phyloP scores from a whole-genome alignment of 2,329 filamentous ascomycete species.

The Parafenestella ontariensis region DNA sequence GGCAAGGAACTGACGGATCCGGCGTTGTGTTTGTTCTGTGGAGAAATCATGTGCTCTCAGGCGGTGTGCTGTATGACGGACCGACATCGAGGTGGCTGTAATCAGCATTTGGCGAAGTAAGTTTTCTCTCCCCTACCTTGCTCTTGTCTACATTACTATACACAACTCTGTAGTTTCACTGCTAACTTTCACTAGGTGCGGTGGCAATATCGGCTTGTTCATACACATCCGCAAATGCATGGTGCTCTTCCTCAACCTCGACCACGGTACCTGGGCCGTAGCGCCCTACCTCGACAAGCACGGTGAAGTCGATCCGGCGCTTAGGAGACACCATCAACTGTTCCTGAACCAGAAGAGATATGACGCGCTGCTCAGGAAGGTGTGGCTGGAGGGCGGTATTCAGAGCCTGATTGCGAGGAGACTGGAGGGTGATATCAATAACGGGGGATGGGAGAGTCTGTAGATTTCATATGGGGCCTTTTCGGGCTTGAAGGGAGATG shows the following conservation, averaged over 20 bases:
- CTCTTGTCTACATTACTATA: background rate
- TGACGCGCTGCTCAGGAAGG: constrained; percentile 82
- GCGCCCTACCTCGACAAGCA: constrained; percentile 96
- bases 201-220: constrained; percentile 88
- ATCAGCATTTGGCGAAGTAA: constrained; percentile 87
- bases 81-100: constrained; percentile 67
- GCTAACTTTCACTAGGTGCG: constrained; percentile 67
- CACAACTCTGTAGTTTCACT: background rate
- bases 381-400: constrained; percentile 86
- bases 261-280: constrained; percentile 81
- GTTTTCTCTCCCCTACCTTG: constrained; percentile 44
- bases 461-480: constrained; percentile 26
- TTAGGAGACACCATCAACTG: constrained; percentile 83
- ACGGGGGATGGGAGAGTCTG: constrained; percentile 89
- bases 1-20: constrained; percentile 92
- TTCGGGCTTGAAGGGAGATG: no score
- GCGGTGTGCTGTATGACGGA: constrained; percentile 85
- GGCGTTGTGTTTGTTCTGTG: constrained; percentile 91
- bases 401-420: constrained; percentile 89
- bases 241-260: constrained; percentile 83
- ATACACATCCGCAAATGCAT: constrained; percentile 97
- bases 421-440: constrained; percentile 94
- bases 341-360: constrained; percentile 95
- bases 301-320: constrained; percentile 91
- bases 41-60: constrained; percentile 96